These are phyloP conservation scores for Neonectria faginata DNA, from an alignment of 2,329 filamentous ascomycete genomes.

Conservation along the genomic window DNA sequence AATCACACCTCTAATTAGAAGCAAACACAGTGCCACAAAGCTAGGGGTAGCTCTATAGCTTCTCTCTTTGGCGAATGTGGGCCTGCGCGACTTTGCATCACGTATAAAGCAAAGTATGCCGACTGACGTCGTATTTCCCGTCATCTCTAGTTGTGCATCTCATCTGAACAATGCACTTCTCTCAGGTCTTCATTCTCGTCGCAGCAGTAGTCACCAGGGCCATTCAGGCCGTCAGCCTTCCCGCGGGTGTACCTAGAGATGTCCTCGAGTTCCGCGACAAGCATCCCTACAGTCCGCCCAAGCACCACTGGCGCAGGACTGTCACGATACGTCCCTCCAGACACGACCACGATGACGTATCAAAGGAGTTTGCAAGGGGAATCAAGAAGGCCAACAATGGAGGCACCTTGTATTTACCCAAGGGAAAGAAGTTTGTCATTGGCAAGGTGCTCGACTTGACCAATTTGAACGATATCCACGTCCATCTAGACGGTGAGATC, in stretches of 20 bases:
- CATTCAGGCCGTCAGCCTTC: constrained; percentile 21
- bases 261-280: constrained; percentile 34
- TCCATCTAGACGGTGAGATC: constrained; percentile 69
- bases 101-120: neutral
- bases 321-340: constrained; percentile 51
- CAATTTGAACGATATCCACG: constrained; percentile 67
- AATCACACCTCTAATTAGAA: neutral
- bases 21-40: neutral
- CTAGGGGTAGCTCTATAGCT: neutral
- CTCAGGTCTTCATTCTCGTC: neutral
- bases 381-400: constrained; percentile 69
- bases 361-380: constrained; percentile 65
- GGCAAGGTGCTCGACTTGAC: constrained; percentile 69
- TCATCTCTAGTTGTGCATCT: neutral
- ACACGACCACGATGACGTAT: constrained; percentile 67
- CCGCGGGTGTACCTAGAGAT: constrained; percentile 22
- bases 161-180: constrained; percentile 1
- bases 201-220: neutral
- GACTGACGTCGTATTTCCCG: neutral
- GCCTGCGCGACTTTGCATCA: neutral
- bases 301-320: constrained; percentile 26
- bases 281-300: constrained; percentile 26
- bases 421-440: constrained; percentile 67
- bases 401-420: constrained; percentile 66
- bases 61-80: no score